phyloP scores from a whole-genome alignment of 2,329 filamentous ascomycete genomes.

The Sarocladium strictum region DNA sequence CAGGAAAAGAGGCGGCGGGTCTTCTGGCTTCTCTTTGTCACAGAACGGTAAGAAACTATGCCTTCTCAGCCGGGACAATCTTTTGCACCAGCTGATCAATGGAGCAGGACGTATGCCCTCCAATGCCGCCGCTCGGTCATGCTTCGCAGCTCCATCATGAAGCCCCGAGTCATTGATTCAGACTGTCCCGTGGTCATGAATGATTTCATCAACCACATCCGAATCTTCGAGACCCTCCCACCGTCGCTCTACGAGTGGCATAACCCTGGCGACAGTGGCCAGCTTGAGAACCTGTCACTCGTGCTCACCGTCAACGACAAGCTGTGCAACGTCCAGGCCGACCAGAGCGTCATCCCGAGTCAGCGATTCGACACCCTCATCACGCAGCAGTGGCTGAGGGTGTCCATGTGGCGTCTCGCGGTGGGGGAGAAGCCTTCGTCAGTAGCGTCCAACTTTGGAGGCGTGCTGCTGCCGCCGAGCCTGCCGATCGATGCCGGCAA shows the following conservation, averaged over 20 bases:
- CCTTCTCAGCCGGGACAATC: no score
- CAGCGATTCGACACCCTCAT: conserved; percentile 26
- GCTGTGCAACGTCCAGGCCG: conserved; percentile 20
- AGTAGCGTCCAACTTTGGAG: conserved; percentile 13
- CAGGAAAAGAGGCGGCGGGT: conserved; percentile 22
- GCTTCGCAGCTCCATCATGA: conserved; percentile 22
- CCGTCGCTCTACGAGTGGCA: conserved; percentile 26
- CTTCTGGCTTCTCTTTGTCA: conserved; percentile 29
- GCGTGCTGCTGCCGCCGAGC: conserved; percentile 14
- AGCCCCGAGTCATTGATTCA: conserved; percentile 24
- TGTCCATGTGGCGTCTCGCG: conserved; percentile 25
- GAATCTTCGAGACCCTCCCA: conserved; percentile 23
- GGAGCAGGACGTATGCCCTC: conserved; percentile 23
- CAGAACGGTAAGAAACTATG: conserved; percentile 18
- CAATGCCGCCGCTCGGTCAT: conserved; percentile 24
- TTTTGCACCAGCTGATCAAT: neutral
- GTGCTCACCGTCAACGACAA: conserved; percentile 20
- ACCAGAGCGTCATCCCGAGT: conserved; percentile 23
- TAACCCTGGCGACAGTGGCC: conserved; percentile 14
- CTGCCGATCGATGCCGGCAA: conserved; percentile 25
- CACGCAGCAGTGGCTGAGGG: conserved; percentile 26
- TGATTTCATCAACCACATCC: conserved; percentile 27
- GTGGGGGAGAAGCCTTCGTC: conserved; percentile 21
- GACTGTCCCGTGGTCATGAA: conserved; percentile 27
- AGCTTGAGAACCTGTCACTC: conserved; percentile 17